phyloP scores from a whole-genome alignment of 139 green algal species.

The Volvox reticuliferus region DNA sequence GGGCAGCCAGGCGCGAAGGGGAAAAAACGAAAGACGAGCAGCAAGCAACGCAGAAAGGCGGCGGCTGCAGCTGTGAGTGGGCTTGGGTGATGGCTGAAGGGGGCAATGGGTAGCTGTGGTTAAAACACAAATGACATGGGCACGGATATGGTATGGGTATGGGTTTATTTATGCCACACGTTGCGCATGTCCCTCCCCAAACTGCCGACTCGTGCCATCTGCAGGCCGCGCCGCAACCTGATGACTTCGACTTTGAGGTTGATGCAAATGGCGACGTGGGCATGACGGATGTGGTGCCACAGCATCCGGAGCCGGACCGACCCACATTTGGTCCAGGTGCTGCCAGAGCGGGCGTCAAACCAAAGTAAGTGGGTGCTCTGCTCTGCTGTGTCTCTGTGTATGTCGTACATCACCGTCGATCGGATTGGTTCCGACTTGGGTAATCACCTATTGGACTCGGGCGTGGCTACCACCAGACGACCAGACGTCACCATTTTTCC shows the following conservation, averaged over 20 bases:
- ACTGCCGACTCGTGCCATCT: background rate
- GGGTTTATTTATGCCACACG: too few species aligned
- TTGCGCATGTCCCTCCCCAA: too few species aligned
- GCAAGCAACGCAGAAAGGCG: constrained; percentile 4
- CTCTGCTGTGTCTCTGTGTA: background rate
- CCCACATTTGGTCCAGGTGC: background rate
- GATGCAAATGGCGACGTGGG: background rate
- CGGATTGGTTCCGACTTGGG: background rate
- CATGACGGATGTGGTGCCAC: background rate
- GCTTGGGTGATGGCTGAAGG: background rate
- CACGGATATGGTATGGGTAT: too few species aligned
- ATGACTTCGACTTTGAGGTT: constrained; percentile 35
- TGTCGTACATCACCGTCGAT: too few species aligned
- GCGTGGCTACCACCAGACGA: too few species aligned
- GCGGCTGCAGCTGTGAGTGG: background rate
- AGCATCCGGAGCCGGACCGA: background rate
- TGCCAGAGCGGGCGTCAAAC: background rate
- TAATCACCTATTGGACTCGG: background rate
- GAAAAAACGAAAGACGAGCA: constrained; percentile 12
- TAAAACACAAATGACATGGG: too few species aligned
- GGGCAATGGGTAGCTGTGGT: background rate
- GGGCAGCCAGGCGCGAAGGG: background rate
- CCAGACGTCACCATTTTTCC: too few species aligned
- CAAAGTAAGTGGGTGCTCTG: background rate
- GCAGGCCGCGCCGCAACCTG: background rate